Evolutionary conservation across 2,329 filamentous ascomycete genomes (phyloP), one percentile per base, ranked within the genome.

Genomic region (Calonectria pauciramosa): DNA sequence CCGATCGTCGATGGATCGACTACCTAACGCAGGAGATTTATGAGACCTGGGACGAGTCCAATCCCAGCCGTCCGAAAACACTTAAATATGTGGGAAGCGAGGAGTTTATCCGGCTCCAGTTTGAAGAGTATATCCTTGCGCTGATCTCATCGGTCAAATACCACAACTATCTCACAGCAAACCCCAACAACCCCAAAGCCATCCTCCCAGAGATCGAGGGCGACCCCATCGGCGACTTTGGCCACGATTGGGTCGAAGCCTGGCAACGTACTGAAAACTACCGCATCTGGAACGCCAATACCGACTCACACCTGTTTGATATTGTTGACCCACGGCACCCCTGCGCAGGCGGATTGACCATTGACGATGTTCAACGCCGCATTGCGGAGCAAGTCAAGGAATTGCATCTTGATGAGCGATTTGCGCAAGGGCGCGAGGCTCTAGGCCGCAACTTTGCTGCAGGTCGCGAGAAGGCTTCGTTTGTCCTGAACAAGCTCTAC

Each of bases 1-100:
- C 97, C 0, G 97, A 99, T 82, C 91, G 97, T 73, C 91, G 97
- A 72, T 99, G 97, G 96, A 98, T 99, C 79, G 97, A 99, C 86
- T 96, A 96, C 80, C 90, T 99, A 69, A 97, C 96, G 0, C 95
- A 98, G 80, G 94, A 96, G 49, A 95, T 99, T 28, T 95, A 97
- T 81, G 96, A 99, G 77, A 98, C 97, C 0, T 99, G 97, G 97
- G 97, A 99, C 82, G 95, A 98, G 52, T 88, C 92, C 6, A 96
- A 99, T 81, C 97, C 97, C 0, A 92, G 92, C 76, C 91, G 95
- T 63, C 97, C 97, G n/a, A 98, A 96, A 81, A 98, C 95, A 2
- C 93, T 98, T 88, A 96, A 96, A 36, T 99, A 98, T 82, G 93
- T 95, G 47, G 97, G 97, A 36, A 98, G 96, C 76, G 97, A 99